phyloP scores from a whole-genome alignment of 768 basidiomycete genomes.

The Amanita rubescens region DNA sequence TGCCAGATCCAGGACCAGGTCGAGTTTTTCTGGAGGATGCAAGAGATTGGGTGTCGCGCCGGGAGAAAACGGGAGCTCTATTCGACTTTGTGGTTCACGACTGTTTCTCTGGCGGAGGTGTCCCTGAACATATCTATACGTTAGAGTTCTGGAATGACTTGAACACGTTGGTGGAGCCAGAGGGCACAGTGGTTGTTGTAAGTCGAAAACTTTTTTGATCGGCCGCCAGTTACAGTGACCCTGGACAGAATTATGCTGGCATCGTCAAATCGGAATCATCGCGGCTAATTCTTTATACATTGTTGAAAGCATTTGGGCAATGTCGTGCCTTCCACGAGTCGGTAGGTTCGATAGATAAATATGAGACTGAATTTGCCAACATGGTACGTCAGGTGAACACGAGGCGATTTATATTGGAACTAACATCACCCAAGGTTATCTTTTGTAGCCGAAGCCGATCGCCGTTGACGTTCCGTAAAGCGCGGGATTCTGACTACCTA shows the following conservation, averaged over 20 bases:
- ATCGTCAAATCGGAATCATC: conserved; percentile 52
- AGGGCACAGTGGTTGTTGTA: conserved; percentile 79
- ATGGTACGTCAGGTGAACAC: conserved; percentile 44
- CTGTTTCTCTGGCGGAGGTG: conserved; percentile 90
- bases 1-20: conserved; percentile 53
- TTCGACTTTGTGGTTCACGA: conserved; percentile 84
- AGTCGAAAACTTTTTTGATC: conserved; percentile 18
- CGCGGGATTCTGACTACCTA: conserved; percentile 52
- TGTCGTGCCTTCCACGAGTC: conserved; percentile 84
- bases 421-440: conserved; percentile 50
- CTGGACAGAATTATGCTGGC: conserved; percentile 78
- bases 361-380: conserved; percentile 55
- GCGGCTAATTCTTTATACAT: conserved; percentile 59
- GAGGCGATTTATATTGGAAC: not conserved
- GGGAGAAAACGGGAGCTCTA: conserved; percentile 23
- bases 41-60: conserved; percentile 53
- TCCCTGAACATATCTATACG: conserved; percentile 82
- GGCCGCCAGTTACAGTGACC: not conserved
- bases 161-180: conserved; percentile 50
- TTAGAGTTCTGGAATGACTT: conserved; percentile 76
- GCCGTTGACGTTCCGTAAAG: conserved; percentile 52
- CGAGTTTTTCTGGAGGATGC: conserved; percentile 77
- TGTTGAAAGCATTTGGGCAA: conserved; percentile 61
- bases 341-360: conserved; percentile 36
- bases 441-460: conserved; percentile 62